phyloP scores from a whole-genome alignment of 345 rosid species.

The Garcia nutans region DNA sequence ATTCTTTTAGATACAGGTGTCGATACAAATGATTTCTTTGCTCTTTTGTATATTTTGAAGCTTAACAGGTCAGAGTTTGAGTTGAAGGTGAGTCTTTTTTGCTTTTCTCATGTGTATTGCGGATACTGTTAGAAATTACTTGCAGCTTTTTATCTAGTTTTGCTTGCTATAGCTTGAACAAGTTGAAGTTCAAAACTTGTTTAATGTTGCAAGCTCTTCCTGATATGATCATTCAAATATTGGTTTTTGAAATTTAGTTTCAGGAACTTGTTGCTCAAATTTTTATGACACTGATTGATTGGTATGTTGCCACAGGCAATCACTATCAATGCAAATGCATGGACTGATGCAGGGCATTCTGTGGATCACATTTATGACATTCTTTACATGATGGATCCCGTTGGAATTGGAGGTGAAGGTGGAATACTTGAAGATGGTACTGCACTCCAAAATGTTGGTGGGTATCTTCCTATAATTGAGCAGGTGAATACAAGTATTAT shows the following conservation, averaged over 20 bases:
- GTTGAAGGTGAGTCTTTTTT: conserved; percentile 50
- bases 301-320: conserved; percentile 51
- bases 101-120: background rate
- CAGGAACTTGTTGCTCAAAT: background rate
- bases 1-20: conserved; percentile 84
- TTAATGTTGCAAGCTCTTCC: background rate
- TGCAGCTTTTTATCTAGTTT: background rate
- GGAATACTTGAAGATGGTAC: conserved; percentile 67
- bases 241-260: background rate
- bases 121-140: background rate
- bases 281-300: background rate
- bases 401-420: conserved; percentile 94
- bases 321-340: conserved; percentile 66
- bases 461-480: conserved; percentile 86
- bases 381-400: conserved; percentile 86
- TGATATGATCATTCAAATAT: background rate
- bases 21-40: conserved; percentile 85
- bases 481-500: conserved; percentile 45
- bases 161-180: no score
- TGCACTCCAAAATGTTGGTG: conserved; percentile 73
- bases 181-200: no score
- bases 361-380: conserved; percentile 83
- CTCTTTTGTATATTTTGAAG: conserved; percentile 76
- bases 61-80: conserved; percentile 75
- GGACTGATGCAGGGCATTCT: conserved; percentile 90